Base-by-base conservation (phyloP, 2,329 filamentous ascomycete species). In the Phyllosticta ampelicida region DNA sequence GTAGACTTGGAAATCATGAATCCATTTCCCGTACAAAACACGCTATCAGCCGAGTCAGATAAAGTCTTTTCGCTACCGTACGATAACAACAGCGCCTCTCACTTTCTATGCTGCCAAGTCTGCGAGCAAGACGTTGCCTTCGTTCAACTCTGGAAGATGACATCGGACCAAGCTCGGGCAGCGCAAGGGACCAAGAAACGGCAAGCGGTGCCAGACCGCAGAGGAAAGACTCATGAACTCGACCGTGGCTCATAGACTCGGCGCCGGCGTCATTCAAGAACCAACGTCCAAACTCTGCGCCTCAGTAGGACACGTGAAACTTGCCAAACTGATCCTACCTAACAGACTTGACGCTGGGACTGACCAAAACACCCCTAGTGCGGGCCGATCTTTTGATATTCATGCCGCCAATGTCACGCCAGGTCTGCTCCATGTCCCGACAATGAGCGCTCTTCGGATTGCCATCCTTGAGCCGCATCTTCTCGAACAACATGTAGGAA, bases 401-500 rank as follows among this genome's bases (percentile, higher is more conserved):
- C 18, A 59, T 51, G 5, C 57, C 57, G 16, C 53, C 53, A 5
- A 20, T 6, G 44, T n/a, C 19, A 16, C 23, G 3, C 57, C 53
- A 60, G 28, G 56, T 4, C 9, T 50, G 6, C 44, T 84, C 80
- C 78, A 83, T 82, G 59, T 79, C 75, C 61, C 72, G 54, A 11
- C 80, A 70, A 63, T 77, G 74, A 64, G 78, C 74, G 18, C 67
- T 73, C 71, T 83, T 83, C 51, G 75, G 70, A 67, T 79, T 82
- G 0, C 71, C 69, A 55, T 80, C 71, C 63, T 74, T 74, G 56
- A 84, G 68, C 16, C 80, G 70, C 62, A 78, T 61, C 71, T 84
- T 84, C 70, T 85, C 80, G 63, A 84, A 84, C 66, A 77, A 82
- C 19, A 81, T 74, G 64, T 84, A 84, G 0, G 72, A 74, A 2